Conservation (phyloP, 768 basidiomycete genomes). For the Calocybe indica region DNA sequence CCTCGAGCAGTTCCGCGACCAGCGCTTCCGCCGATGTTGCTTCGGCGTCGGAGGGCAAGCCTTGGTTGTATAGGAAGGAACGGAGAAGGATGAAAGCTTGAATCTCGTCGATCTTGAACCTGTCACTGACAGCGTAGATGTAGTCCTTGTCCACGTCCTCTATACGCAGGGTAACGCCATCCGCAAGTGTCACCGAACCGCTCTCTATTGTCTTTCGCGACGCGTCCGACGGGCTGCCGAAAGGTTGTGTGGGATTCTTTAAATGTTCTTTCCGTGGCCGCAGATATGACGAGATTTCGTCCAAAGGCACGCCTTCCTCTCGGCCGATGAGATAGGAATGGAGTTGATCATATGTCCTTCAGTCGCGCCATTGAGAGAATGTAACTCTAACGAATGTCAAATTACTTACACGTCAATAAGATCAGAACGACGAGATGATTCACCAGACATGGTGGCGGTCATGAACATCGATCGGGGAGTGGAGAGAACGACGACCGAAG, state of each 20-base stretch:
- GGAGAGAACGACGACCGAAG: no score
- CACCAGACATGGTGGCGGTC: conserved; percentile 38
- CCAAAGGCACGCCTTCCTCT: conserved; percentile 50
- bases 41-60: conserved; percentile 47
- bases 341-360: conserved; percentile 61
- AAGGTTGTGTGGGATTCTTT: conserved; percentile 52
- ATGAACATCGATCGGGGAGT: no score
- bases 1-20: conserved; percentile 55
- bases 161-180: conserved; percentile 56
- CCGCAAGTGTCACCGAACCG: conserved; percentile 62
- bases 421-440: conserved; percentile 57
- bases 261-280: conserved; percentile 52
- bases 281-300: conserved; percentile 56
- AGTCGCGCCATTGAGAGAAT: neutral
- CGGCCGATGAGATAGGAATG: conserved; percentile 54
- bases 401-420: conserved; percentile 62
- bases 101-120: conserved; percentile 74
- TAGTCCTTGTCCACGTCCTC: conserved; percentile 69
- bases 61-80: conserved; percentile 75
- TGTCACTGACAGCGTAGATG: conserved; percentile 63
- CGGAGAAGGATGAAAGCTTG: conserved; percentile 71
- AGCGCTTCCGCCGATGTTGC: conserved; percentile 35
- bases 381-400: neutral
- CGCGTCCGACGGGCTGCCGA: conserved; percentile 60
- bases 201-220: conserved; percentile 64